Percentiles rank a stretch among this genome's conserved stretches.
These are phyloP conservation scores for Fomitopsis schrenkii DNA, from an alignment of 1,284 basidiomycete species.

Conservation along the genomic window DNA sequence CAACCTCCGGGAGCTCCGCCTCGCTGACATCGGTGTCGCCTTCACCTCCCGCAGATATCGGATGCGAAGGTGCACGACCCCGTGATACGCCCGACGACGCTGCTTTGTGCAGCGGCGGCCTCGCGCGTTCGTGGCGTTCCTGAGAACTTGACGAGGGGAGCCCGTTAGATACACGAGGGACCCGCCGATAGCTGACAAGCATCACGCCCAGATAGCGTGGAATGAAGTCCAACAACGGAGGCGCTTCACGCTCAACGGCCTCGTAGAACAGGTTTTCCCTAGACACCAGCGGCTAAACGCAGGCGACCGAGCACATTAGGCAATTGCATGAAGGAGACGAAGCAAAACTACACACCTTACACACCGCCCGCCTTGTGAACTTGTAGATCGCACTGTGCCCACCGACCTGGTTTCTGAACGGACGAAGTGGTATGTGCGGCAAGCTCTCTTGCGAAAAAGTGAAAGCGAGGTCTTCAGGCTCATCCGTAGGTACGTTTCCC, in stretches of 20 bases:
- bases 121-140: constrained; percentile 7
- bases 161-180: constrained; percentile 35
- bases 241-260: constrained; percentile 90
- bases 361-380: constrained; percentile 96
- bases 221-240: constrained; percentile 88
- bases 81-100: constrained; percentile 30
- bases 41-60: constrained; percentile 16
- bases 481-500: constrained; percentile 27
- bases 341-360: constrained; percentile 70
- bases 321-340: constrained; percentile 3
- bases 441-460: constrained; percentile 49
- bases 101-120: constrained; percentile 33
- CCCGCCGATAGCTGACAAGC: constrained; percentile 91
- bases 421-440: constrained; percentile 92
- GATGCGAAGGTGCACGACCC: constrained; percentile 2
- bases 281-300: constrained; percentile 82
- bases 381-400: constrained; percentile 98
- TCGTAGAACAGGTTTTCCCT: constrained; percentile 99
- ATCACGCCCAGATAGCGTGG: constrained; percentile 97
- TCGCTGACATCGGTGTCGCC: constrained; percentile 53
- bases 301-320: constrained; percentile 6
- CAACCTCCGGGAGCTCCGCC: constrained; percentile 85
- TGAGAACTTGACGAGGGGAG: constrained; percentile 6
- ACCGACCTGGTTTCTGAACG: constrained; percentile 97
- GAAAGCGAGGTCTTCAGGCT: constrained; percentile 17